Conservation (phyloP, 768 basidiomycete genomes). For the Lentinus tigrinus region DNA sequence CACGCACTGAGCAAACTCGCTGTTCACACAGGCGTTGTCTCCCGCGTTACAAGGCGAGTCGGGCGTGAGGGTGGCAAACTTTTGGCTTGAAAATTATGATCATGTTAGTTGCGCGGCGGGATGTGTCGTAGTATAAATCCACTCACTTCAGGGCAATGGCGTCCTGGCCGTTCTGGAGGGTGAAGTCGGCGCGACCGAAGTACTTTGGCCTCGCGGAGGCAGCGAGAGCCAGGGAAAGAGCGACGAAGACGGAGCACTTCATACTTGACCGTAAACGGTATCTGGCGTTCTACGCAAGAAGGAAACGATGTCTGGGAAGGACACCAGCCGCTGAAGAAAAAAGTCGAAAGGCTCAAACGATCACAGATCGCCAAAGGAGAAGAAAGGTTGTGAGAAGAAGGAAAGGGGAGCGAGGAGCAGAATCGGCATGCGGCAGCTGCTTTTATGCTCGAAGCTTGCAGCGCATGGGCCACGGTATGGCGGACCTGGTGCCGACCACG, state of each 20-base stretch:
- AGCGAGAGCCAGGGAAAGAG: conserved; percentile 25
- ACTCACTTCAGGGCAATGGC: conserved; percentile 29
- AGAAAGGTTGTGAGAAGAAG: background rate
- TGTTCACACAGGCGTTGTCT: conserved; percentile 47
- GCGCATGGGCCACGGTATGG: too few relatives aligned
- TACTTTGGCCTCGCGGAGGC: conserved; percentile 25
- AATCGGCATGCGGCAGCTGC: background rate
- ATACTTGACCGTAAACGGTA: conserved; percentile 18
- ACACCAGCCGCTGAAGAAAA: conserved; percentile 5
- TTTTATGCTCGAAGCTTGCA: background rate
- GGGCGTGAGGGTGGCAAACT: conserved; percentile 51
- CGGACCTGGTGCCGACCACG: background rate
- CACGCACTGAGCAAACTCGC: conserved; percentile 57
- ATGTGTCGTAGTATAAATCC: too few relatives aligned
- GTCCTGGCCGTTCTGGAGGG: conserved; percentile 26
- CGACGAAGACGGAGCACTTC: conserved; percentile 40
- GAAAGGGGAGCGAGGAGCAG: background rate
- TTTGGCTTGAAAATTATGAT: conserved; percentile 11
- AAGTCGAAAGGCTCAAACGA: conserved; percentile 1
- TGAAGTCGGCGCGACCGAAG: conserved; percentile 10
- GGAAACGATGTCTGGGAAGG: background rate
- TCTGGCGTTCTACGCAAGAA: background rate
- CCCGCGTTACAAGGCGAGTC: conserved; percentile 45
- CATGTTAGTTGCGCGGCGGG: background rate
- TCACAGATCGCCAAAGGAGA: conserved; percentile 7